These are phyloP conservation scores for Colletotrichum sp. DNA, from an alignment of 2,329 filamentous ascomycete species.

Conservation along the genomic window DNA sequence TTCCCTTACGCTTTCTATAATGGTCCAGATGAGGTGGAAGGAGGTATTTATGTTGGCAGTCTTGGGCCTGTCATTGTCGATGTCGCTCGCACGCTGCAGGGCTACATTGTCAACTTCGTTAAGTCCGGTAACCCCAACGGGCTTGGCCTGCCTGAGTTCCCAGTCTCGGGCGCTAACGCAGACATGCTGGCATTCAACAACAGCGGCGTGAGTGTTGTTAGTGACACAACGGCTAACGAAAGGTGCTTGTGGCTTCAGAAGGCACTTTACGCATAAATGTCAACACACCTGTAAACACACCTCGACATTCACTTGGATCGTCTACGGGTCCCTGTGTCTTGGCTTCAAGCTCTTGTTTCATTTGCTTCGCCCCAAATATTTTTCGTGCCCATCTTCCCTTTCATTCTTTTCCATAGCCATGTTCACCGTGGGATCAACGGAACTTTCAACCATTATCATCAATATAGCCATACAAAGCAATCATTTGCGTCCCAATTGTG, in stretches of 20 bases:
- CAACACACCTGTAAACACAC: background rate
- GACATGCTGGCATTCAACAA: background rate
- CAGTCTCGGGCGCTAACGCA: slow-evolving; percentile 14
- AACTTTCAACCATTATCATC: background rate
- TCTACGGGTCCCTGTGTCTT: background rate
- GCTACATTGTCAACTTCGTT: slow-evolving; percentile 35
- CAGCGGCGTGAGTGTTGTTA: background rate
- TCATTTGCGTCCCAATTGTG: background rate
- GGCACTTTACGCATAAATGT: background rate
- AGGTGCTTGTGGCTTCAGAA: slow-evolving; percentile 32
- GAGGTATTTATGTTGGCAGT: background rate
- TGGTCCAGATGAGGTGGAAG: slow-evolving; percentile 20
- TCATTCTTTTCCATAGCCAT: background rate
- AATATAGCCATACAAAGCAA: background rate
- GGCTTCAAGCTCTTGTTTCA: background rate
- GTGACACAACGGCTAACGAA: slow-evolving; percentile 24
- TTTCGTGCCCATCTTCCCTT: background rate
- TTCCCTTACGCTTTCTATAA: slow-evolving; percentile 56
- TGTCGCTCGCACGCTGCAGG: slow-evolving; percentile 33
- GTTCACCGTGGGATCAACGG: background rate
- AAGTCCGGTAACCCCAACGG: slow-evolving; percentile 31
- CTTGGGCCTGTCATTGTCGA: slow-evolving; percentile 24
- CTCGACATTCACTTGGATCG: background rate
- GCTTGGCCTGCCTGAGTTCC: slow-evolving; percentile 3
- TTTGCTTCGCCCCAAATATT: fast-evolving